Base-by-base conservation (phyloP, 1,139 yeast genomes). In the Candida frijolesensis region DNA sequence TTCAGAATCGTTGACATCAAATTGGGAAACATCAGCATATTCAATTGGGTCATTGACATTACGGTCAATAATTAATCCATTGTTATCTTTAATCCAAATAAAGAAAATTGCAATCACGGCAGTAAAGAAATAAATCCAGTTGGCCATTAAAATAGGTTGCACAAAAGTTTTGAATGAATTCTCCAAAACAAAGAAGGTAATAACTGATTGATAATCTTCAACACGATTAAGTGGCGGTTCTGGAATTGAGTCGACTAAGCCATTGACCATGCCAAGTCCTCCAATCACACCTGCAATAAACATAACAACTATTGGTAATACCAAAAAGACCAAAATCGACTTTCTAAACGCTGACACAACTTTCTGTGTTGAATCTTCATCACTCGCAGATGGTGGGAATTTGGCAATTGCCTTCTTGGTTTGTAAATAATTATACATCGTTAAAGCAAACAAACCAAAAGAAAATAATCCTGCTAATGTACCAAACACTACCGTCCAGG, bases 61-160 rank as follows among this genome's bases (percentile, higher is more conserved):
- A 9, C 59, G 60, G 45, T 68, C 69, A 42, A 67, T 55, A 19
- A 70, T 57, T 48, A 72, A 56, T 4, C 75, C 77, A 52, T 66
- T 63, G 53, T 72, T 71, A 45, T 65, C 67, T 51, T 62, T 67
- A 32, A 71, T 64, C 78, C 78, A 72, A 47, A 72, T 62, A 46
- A 59, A 63, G 52, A 66, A 72, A n/a, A 72, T 49, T 5, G 59
- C 56, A 3, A 58, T 50, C 25, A 71, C 55, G 27, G 60, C 52
- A 6, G 59, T 32, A 48, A 64, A 61, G 42, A 59, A 54, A 35
- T 54, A 52, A n/a, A 60, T n/a, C 49, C 54, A 56, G 2, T 45
- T 33, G 15, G 57, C 47, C 63, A 67, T 59, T n/a, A 47, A 39
- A 6, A 50, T n/a, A n/a, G 54, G 53, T 18, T 42, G 14, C 12